Percentiles rank a stretch among this genome's conserved stretches.
phyloP scores from a whole-genome alignment of 225 moss, liverwort and hornwort species.

The Asterella californica region DNA sequence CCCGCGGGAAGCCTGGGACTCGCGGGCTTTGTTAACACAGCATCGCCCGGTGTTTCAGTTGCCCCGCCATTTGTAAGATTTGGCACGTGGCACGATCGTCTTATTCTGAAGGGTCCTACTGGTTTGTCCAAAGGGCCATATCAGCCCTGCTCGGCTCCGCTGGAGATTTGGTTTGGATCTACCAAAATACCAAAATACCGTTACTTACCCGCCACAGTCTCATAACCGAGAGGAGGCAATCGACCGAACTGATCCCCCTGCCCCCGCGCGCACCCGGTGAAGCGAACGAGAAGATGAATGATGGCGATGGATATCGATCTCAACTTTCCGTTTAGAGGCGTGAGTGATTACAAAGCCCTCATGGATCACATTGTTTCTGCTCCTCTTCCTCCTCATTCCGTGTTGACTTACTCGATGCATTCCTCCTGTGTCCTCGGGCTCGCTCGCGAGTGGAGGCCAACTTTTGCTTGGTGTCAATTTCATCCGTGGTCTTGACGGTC shows the following conservation, averaged over 20 bases:
- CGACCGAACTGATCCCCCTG: background rate
- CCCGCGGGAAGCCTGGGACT: no score
- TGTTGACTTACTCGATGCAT: background rate
- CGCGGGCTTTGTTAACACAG: background rate
- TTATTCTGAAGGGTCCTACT: background rate
- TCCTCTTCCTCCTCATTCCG: background rate
- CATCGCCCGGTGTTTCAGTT: background rate
- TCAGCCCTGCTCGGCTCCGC: background rate
- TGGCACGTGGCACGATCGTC: background rate
- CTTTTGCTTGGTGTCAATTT: no score
- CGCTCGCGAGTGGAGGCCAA: no score
- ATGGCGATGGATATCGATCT: background rate
- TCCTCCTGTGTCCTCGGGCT: no score
- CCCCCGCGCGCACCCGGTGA: background rate
- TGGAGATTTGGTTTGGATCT: slow-evolving; percentile 18
- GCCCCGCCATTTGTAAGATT: background rate
- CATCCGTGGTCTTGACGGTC: no score
- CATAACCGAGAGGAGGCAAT: slow-evolving; percentile 4
- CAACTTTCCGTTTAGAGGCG: background rate
- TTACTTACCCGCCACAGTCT: slow-evolving; percentile 19
- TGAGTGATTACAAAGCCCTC: no score
- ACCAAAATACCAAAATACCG: slow-evolving; percentile 12
- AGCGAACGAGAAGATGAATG: background rate
- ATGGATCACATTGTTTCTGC: background rate
- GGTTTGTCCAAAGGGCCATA: background rate